These are phyloP conservation scores for Arthrobotrys conoides DNA, from an alignment of 2,329 filamentous ascomycete genomes.

Conservation along the genomic window DNA sequence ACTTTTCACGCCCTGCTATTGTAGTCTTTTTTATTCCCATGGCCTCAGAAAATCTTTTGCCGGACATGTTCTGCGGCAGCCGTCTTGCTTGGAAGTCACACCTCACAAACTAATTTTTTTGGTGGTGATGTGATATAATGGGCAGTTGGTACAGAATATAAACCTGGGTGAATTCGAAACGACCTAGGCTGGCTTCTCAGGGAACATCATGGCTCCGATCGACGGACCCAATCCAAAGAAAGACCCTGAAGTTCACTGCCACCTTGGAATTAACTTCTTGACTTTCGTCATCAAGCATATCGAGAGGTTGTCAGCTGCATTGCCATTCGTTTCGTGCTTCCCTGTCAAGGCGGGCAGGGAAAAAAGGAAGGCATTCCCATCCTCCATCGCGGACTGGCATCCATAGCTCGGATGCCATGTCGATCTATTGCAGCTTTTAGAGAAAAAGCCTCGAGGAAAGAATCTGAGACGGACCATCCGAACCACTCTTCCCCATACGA, in stretches of 20 bases:
- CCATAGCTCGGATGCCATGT: slow-evolving; percentile 57
- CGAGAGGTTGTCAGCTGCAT: slow-evolving; percentile 53
- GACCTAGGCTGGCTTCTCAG: slow-evolving; percentile 43
- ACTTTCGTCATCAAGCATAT: slow-evolving; percentile 57
- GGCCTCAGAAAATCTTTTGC: slow-evolving; percentile 39
- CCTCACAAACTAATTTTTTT: not conserved
- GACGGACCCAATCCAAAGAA: slow-evolving; percentile 58
- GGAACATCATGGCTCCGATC: slow-evolving; percentile 54
- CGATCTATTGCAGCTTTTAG: slow-evolving; percentile 57
- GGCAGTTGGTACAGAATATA: slow-evolving; percentile 33
- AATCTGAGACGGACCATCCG: slow-evolving; percentile 60
- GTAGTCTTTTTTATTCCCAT: not conserved
- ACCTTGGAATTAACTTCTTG: slow-evolving; percentile 58
- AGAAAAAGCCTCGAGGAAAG: slow-evolving; percentile 58
- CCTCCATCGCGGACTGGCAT: slow-evolving; percentile 49
- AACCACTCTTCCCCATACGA: slow-evolving; percentile 51
- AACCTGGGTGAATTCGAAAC: slow-evolving; percentile 59
- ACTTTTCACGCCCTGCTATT: slow-evolving; percentile 17
- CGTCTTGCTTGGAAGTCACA: slow-evolving; percentile 13
- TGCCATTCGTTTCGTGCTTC: slow-evolving; percentile 35
- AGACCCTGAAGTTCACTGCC: slow-evolving; percentile 61
- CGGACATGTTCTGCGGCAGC: slow-evolving; percentile 37
- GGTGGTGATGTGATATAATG: slow-evolving; percentile 35
- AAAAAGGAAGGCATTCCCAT: slow-evolving; percentile 55
- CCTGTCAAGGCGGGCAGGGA: slow-evolving; percentile 35